Evolutionary conservation across 2,329 filamentous ascomycete genomes (phyloP).

Genomic region (Pyrenophora teres): DNA sequence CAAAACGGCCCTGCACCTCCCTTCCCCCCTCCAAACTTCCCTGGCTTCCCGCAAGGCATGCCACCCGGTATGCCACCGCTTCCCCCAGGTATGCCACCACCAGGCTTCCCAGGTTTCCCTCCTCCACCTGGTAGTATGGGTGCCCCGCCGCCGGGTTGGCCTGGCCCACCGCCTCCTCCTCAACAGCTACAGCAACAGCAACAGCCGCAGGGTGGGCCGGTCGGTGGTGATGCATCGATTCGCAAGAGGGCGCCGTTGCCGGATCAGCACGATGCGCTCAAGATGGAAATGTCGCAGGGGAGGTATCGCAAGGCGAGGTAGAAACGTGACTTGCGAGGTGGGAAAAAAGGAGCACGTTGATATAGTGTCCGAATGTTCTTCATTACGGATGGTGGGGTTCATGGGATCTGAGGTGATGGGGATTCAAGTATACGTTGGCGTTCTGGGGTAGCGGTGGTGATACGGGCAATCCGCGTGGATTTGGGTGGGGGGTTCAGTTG

Average conservation of each 20-base stretch:
- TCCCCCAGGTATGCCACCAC: constrained; percentile 34
- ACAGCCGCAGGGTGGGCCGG: constrained; percentile 36
- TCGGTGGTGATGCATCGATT: constrained; percentile 27
- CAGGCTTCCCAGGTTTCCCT: constrained; percentile 21
- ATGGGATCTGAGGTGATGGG: too few relatives aligned
- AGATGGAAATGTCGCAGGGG: constrained; percentile 71
- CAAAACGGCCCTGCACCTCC: constrained; percentile 24
- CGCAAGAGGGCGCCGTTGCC: constrained; percentile 69
- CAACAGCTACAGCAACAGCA: constrained; percentile 3
- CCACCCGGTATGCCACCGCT: constrained; percentile 27
- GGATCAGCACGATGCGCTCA: constrained; percentile 81
- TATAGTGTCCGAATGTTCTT: too few relatives aligned
- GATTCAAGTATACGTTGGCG: too few relatives aligned
- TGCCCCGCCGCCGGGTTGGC: constrained; percentile 21
- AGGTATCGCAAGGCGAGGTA: constrained; percentile 50
- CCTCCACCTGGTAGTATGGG: constrained; percentile 19
- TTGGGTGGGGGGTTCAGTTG: too few relatives aligned
- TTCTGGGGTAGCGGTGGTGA: too few relatives aligned
- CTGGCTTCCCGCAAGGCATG: constrained; percentile 30
- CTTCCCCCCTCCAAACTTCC: constrained; percentile 35
- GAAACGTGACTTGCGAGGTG: too few relatives aligned
- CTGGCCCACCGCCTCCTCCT: constrained; percentile 26
- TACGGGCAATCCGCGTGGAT: too few relatives aligned
- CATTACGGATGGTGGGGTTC: too few relatives aligned
- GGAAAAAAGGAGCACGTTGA: too few relatives aligned